Conservation (phyloP, 257 asterid species). For the Penstemon newberryi region DNA sequence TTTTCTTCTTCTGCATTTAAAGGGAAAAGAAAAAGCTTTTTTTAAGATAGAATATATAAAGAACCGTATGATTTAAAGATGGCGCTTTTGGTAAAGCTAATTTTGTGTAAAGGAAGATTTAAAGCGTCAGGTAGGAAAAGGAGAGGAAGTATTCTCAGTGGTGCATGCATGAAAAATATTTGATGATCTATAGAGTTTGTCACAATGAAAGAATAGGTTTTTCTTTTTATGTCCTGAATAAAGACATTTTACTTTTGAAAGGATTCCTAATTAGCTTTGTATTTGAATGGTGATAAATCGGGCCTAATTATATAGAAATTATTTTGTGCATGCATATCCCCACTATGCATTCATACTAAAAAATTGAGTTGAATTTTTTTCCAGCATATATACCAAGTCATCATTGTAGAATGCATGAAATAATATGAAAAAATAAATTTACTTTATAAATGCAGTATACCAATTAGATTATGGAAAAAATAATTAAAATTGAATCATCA, state of each 20-base stretch:
- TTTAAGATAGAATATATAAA: constrained; percentile 29
- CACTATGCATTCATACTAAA: no score
- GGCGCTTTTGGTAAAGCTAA: constrained; percentile 41
- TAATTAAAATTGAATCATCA: no score
- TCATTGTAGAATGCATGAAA: no score
- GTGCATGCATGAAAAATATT: constrained; percentile 39
- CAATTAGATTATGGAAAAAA: no score
- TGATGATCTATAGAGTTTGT: not conserved
- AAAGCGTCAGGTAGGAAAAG: constrained; percentile 27
- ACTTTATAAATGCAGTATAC: no score
- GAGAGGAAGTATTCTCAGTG: constrained; percentile 20
- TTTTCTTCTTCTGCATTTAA: constrained; percentile 3
- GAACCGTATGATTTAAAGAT: constrained; percentile 35
- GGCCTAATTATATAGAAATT: no score
- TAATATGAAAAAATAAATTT: no score
- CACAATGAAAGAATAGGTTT: not conserved
- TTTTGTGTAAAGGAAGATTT: constrained; percentile 36
- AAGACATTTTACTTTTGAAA: constrained; percentile 26
- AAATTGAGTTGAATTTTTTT: no score
- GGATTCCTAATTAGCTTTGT: constrained; percentile 24
- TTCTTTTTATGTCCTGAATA: not conserved
- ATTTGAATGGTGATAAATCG: constrained; percentile 15
- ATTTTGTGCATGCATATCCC: no score
- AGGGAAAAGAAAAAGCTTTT: not conserved
- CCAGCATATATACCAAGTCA: no score